Base-by-base conservation (phyloP, 2,329 filamentous ascomycete genomes). In the Epichloe coenophiala region DNA sequence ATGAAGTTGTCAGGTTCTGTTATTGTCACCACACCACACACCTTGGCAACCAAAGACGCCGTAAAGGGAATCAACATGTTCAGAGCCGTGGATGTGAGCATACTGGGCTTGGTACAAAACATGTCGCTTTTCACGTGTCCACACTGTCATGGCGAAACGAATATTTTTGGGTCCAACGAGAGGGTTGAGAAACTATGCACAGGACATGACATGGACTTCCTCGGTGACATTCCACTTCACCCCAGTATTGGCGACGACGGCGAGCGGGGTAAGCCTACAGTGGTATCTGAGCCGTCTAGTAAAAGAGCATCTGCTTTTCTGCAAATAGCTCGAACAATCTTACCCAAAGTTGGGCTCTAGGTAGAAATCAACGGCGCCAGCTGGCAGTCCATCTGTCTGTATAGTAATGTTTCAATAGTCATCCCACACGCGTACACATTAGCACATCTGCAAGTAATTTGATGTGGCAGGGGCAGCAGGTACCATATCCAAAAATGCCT, bases 31-130 rank as follows among this genome's bases (percentile, higher is more conserved):
- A 98, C 93, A 0, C 93, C 93, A 2, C 93, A 98, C 65, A 88
- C 94, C 48, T 80, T 98, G 31, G 88, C 91, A 1, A 78, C 96
- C 2, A 88, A 91, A 59, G 93, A 98, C 61, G 91, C 93, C 1
- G 77, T 94, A 19, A 88, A 93, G 59, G 93, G 93, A 3, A 84
- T 96, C 55, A 86, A 88, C 59, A 89, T 98, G 81, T 97, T 97
- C 68, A 80, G 83, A 59, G 91, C 88, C 60, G 86, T 94, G 59
- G 73, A 85, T 50, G 80, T 94, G 5, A 83, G 86, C 47, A 77
- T 93, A 36, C 72, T 97, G 2, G 93, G 93, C 2, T 80, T 97
- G 68, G 84, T 98, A 17, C 84, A 93, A 63, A 95, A 95, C 62
- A 95, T 95, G 89, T 84, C 83, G 7, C 75, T 88, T 38, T 95